Evolutionary conservation across 495 filamentous ascomycete species (phyloP).

Genomic region (Penicillium maclennaniae): DNA sequence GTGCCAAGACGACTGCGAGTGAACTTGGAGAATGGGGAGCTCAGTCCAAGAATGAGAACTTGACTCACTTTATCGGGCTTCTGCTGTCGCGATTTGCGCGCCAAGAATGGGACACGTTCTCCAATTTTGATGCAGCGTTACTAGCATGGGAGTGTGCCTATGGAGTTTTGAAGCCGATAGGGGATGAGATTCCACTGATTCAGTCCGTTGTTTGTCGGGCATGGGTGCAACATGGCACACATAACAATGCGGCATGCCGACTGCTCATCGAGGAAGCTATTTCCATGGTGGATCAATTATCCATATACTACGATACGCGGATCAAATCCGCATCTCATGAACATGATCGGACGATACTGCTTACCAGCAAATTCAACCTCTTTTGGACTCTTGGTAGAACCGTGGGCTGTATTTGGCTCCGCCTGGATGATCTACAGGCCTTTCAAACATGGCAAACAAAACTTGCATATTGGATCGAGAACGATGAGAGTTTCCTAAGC

Average conservation of each 20-base stretch:
- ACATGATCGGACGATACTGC: background rate
- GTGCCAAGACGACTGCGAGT: constrained; percentile 9
- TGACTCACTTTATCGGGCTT: constrained; percentile 14
- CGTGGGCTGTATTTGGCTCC: constrained; percentile 1
- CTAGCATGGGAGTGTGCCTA: constrained; percentile 16
- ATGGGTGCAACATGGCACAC: constrained; percentile 15
- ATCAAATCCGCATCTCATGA: constrained; percentile 4
- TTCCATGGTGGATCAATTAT: constrained; percentile 9
- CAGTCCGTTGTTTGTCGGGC: constrained; percentile 16
- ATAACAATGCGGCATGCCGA: constrained; percentile 9
- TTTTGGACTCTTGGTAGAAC: constrained; percentile 6
- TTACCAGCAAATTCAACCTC: constrained; percentile 4
- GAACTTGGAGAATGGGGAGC: constrained; percentile 23
- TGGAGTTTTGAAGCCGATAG: constrained; percentile 8
- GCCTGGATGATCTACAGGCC: constrained; percentile 5
- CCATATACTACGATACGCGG: constrained; percentile 1
- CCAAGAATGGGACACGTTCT: constrained; percentile 18
- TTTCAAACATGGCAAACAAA: constrained; percentile 10
- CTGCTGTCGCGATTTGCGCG: constrained; percentile 11
- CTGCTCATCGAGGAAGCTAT: constrained; percentile 12
- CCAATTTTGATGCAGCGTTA: constrained; percentile 12
- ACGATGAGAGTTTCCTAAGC: constrained; percentile 8
- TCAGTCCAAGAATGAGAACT: constrained; percentile 13
- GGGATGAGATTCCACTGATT: constrained; percentile 16
- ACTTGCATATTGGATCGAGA: constrained; percentile 2